Percentiles rank a stretch among this genome's conserved stretches.
Evolutionary conservation across 371 early-diverging fungal species (phyloP).

Genomic region (Mycotypha africana): DNA sequence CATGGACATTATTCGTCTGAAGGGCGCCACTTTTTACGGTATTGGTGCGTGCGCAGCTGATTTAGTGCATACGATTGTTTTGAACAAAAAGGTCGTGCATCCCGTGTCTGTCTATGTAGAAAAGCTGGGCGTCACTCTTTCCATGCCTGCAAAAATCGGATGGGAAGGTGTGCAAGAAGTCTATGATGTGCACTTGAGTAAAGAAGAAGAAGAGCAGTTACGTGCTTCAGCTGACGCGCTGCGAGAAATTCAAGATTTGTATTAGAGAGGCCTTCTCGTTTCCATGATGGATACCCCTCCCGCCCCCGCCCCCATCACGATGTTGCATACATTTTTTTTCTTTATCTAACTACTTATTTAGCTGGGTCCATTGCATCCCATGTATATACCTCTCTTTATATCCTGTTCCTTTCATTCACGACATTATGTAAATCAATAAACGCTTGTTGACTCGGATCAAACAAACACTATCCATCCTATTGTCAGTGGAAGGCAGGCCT

Average conservation of each 20-base stretch:
- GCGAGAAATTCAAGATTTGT: conserved; percentile 23
- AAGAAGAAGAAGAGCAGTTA: conserved; percentile 48
- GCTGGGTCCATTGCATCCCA: too few species aligned
- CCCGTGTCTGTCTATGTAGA: conserved; percentile 68
- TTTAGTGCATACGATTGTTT: conserved; percentile 61
- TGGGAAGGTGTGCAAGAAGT: conserved; percentile 62
- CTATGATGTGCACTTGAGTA: conserved; percentile 54
- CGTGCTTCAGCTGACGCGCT: conserved; percentile 39
- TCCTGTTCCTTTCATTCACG: too few species aligned
- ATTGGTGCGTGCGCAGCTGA: conserved; percentile 79
- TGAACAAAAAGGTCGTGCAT: conserved; percentile 58
- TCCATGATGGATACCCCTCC: too few species aligned
- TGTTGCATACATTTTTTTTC: too few species aligned
- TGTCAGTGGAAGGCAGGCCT: too few species aligned
- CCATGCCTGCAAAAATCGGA: conserved; percentile 73
- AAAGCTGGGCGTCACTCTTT: conserved; percentile 55
- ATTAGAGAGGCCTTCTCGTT: too few species aligned
- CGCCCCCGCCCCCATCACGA: too few species aligned
- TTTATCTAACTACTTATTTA: too few species aligned
- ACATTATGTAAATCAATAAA: too few species aligned
- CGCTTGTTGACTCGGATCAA: too few species aligned
- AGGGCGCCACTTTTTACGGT: conserved; percentile 86
- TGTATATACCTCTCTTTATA: too few species aligned
- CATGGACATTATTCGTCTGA: conserved; percentile 78
- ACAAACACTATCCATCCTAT: too few species aligned